phyloP scores from a whole-genome alignment of 2,329 filamentous ascomycete species.

The Paecilomyces variotii region DNA sequence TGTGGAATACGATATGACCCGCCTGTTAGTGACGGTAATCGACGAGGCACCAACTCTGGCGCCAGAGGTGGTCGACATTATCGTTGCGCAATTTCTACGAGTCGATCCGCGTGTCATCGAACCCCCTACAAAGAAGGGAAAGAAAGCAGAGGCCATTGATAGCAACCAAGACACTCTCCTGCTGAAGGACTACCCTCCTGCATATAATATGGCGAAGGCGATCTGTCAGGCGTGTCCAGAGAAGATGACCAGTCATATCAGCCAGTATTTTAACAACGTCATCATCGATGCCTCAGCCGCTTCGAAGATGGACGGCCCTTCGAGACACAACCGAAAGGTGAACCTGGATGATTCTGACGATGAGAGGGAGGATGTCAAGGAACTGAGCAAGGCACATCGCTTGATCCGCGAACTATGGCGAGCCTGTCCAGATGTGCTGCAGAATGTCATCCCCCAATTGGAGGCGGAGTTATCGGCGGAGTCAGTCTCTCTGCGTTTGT shows the following conservation, averaged over 20 bases:
- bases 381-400: constrained; percentile 80
- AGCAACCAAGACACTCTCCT: constrained; percentile 73
- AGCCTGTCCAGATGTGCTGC: constrained; percentile 76
- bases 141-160: constrained; percentile 51
- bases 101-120: constrained; percentile 59
- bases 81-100: constrained; percentile 90
- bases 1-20: constrained; percentile 85
- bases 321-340: constrained; percentile 35
- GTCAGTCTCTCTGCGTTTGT: constrained; percentile 72
- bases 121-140: constrained; percentile 50
- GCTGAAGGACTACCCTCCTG: constrained; percentile 80
- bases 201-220: constrained; percentile 93
- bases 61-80: constrained; percentile 76
- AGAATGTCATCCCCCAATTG: constrained; percentile 88
- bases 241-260: constrained; percentile 90
- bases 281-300: constrained; percentile 76
- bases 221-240: constrained; percentile 84
- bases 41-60: constrained; percentile 77
- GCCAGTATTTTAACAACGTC: constrained; percentile 94
- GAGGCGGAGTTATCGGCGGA: constrained; percentile 89
- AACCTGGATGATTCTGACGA: constrained; percentile 57
- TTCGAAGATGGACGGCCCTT: constrained; percentile 45
- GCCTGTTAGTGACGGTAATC: constrained; percentile 73
- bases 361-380: constrained; percentile 75
- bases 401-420: constrained; percentile 90